phyloP scores from a whole-genome alignment of 1,284 basidiomycete genomes.

The Rhodofomes roseus region DNA sequence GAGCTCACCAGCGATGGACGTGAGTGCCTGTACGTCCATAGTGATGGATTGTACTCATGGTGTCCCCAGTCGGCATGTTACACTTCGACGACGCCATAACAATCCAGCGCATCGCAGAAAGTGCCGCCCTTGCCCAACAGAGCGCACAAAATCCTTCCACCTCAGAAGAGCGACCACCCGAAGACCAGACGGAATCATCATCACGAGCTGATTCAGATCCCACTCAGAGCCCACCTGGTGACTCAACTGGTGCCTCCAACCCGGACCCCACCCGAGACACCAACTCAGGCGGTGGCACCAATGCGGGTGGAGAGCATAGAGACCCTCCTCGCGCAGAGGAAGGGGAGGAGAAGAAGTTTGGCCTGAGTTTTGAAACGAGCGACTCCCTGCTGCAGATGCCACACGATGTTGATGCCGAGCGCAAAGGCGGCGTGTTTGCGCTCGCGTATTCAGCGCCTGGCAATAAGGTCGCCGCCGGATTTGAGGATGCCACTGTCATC shows the following conservation, averaged over 20 bases:
- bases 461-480: slow-evolving; percentile 19
- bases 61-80: slow-evolving; percentile 3
- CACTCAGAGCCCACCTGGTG: not conserved
- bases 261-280: not conserved
- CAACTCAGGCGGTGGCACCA: not conserved
- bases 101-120: not conserved
- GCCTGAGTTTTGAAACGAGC: not conserved
- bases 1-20: slow-evolving; percentile 6
- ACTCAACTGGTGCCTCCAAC: not conserved
- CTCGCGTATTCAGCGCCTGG: slow-evolving; percentile 21
- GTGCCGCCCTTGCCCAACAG: not conserved
- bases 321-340: not conserved
- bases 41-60: not conserved
- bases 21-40: not conserved
- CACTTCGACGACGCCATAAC: not conserved
- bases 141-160: not conserved
- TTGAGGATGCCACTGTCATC: slow-evolving; percentile 17
- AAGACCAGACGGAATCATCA: not conserved
- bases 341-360: not conserved
- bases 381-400: slow-evolving; percentile 2
- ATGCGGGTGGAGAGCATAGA: not conserved
- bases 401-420: not conserved
- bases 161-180: not conserved
- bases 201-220: not conserved
- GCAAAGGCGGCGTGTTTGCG: slow-evolving; percentile 14